Evolutionary conservation across 306 rosid genomes (phyloP).

Genomic region (Cyclanthera cordifolia): DNA sequence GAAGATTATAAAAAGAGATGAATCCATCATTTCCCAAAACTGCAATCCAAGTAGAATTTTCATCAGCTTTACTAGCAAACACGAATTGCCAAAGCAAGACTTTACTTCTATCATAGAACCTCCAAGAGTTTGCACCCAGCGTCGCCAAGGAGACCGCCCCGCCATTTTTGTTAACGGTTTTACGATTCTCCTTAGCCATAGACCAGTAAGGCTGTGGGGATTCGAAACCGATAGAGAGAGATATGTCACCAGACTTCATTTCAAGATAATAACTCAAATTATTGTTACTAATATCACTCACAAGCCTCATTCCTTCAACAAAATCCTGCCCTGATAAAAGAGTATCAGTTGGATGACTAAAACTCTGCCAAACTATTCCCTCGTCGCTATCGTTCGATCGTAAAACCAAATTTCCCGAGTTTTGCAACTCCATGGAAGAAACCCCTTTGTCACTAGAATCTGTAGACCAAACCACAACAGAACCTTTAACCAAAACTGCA

Average conservation of each 20-base stretch:
- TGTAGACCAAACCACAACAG: conserved; percentile 50
- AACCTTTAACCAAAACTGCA: conserved; percentile 34
- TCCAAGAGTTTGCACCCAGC: conserved; percentile 72
- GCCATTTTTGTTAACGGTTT: conserved; percentile 31
- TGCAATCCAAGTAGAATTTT: conserved; percentile 57
- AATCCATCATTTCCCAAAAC: conserved; percentile 63
- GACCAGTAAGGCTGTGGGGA: conserved; percentile 86
- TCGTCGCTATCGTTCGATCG: conserved; percentile 23
- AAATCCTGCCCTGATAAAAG: conserved; percentile 57
- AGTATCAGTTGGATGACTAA: conserved; percentile 69
- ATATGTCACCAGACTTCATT: conserved; percentile 52
- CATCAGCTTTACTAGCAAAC: conserved; percentile 23
- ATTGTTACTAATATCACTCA: conserved; percentile 33
- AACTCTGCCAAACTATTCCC: conserved; percentile 66
- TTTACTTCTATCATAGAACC: conserved; percentile 45
- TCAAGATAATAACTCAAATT: conserved; percentile 53
- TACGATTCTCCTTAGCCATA: conserved; percentile 50
- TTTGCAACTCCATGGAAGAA: conserved; percentile 49
- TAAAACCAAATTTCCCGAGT: conserved; percentile 67
- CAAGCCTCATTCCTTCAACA: conserved; percentile 59
- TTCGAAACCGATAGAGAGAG: conserved; percentile 50
- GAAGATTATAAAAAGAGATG: conserved; percentile 49
- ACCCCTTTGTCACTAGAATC: conserved; percentile 36
- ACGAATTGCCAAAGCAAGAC: conserved; percentile 57
- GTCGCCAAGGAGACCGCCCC: conserved; percentile 35